phyloP scores from a whole-genome alignment of 129 eudicot species.

The Saposhnikovia divaricata region DNA sequence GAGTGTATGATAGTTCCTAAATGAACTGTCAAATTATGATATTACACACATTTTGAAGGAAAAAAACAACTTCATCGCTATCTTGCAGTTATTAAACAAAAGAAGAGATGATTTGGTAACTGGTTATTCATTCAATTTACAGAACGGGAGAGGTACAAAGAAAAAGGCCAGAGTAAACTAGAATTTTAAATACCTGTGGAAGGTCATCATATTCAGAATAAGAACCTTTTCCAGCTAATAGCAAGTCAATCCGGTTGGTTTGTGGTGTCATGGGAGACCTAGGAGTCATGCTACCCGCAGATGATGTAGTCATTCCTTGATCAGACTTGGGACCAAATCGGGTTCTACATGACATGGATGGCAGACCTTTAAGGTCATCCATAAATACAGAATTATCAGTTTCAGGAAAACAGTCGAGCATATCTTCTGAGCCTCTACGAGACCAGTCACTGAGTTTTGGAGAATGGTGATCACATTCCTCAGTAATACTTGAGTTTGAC shows the following conservation, averaged over 20 bases:
- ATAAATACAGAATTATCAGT: slow-evolving; percentile 57
- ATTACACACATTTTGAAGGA: no score
- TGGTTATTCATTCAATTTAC: no score
- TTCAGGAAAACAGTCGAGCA: slow-evolving; percentile 83
- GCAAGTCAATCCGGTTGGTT: slow-evolving; percentile 61
- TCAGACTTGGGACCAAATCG: slow-evolving; percentile 96
- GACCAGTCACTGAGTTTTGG: slow-evolving; percentile 93
- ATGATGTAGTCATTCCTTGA: slow-evolving; percentile 92
- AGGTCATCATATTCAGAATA: no score
- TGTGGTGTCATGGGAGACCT: slow-evolving; percentile 84
- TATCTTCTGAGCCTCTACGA: slow-evolving; percentile 90
- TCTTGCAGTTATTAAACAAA: no score
- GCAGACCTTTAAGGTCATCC: slow-evolving; percentile 75
- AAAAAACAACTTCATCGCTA: no score
- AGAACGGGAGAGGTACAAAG: no score
- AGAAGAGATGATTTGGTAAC: no score
- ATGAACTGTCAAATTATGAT: no score
- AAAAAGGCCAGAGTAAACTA: no score
- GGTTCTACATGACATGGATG: slow-evolving; percentile 86
- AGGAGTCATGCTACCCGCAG: slow-evolving; percentile 98
- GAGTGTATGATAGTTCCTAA: no score
- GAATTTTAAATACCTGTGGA: no score
- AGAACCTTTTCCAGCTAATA: slow-evolving; percentile 79
- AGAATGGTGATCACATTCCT: slow-evolving; percentile 67
- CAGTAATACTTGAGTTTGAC: slow-evolving; percentile 63